Base-by-base conservation (phyloP, 768 basidiomycete genomes). In the Russula lepida region DNA sequence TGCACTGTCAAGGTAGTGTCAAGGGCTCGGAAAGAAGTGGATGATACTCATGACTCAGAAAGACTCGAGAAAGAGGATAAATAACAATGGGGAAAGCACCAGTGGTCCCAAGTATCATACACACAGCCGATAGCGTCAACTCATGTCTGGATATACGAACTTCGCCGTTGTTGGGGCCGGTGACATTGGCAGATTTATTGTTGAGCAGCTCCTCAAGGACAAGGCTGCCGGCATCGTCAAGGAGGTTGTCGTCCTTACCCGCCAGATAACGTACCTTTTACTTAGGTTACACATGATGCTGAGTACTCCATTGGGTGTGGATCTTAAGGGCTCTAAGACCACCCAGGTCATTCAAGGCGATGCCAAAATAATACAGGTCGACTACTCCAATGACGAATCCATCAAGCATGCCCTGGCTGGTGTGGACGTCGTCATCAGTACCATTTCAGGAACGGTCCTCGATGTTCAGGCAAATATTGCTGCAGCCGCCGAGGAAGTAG, bases 151-250 rank as follows among this genome's bases (percentile, higher is more conserved):
- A 32, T 63, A 63, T 37, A 60, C 49, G 23, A 63, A 54, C 52
- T 66, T 66, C 27, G 59, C 56, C 2, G 41, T 66, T 19, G 49
- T 55, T 15, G 65, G 65, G 3, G 65, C 65, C 3, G 65, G 64
- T 15, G 62, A 15, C 19, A n/a, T 66, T 43, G 65, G 65, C 5
- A 60, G 27, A 2, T 67, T 41, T 37, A 32, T 66, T 25, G 41
- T 66, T 25, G 50, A 41, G n/a, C 60, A 62, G 17, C 52, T 62
- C 50, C 35, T 52, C 33, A 53, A 53, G 35, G 60, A 57, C 12
- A 54, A 66, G 44, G 44, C 46, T 2, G 52, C 48, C 8, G 63
- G 63, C 3, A 59, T 21, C 6, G 25, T 66, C 33, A 49, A 56
- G 32, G 33, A 53, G 6, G 64, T 65, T 9, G 32, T 59, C 28